Evolutionary conservation across 1,284 basidiomycete species (phyloP), one percentile per base, ranked within the genome.

Genomic region (Quambalaria eucalypti): DNA sequence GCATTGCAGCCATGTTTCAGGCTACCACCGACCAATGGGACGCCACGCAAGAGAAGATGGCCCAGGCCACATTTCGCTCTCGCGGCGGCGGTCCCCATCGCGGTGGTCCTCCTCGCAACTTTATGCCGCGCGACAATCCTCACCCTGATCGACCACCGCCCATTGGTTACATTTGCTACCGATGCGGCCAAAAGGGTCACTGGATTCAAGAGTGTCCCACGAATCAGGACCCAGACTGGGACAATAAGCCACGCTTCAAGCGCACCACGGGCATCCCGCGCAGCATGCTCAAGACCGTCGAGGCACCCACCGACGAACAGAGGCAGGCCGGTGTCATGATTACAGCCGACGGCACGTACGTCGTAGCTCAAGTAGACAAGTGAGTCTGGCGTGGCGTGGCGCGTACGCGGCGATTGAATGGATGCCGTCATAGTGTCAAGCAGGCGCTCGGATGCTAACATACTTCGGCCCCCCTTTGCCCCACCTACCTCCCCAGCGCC

Each of bases 201-300:
- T 98, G 95, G 95, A 99, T 99, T 64, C 93, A 99, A 76, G 90
- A 95, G 64, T 99, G 95, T 74, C 95, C 95, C 0, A 95, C 90
- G 2, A 97, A 97, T 75, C 90, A 88, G 66, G 90, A 98, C 76
- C 86, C 88, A 33, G 89, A 92, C 31, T 95, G 86, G 64, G 90
- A 95, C 77, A 88, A 97, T 69, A 82, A 88, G 57, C 93, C 93
- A 51, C 85, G 92, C 28, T 92, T 97, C 76, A 97, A 97, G 76
- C 84, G 95, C 52, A 97, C 95, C 2, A 98, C 95, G 3, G 95
- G 95, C 78, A 95, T 95, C 60, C 95, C 95, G 8, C 85, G 92
- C 62, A 93, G 88, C 71, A 96, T 99, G 83, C 80, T 99, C 52
- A 93, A 95, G 78, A 88, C 90, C 1, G 90, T 98, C 23, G 92